Conservation (phyloP, 495 filamentous ascomycete genomes). For the Xylaria curta region DNA sequence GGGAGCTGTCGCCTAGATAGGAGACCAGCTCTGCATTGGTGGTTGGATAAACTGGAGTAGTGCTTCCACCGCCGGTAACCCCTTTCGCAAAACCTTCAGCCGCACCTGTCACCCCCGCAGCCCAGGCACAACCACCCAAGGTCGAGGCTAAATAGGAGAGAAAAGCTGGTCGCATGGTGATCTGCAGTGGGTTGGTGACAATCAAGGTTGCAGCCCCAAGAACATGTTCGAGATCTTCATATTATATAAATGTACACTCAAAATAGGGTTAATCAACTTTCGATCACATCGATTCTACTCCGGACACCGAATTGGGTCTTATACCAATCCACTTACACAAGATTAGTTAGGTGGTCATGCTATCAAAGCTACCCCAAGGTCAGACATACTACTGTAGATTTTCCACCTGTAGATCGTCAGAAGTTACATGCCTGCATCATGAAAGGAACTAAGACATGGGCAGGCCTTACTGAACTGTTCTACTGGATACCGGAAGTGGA, state of each 20-base stretch:
- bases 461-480: background rate
- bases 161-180: constrained; percentile 3
- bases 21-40: constrained; percentile 46
- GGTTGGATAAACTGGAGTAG: constrained; percentile 50
- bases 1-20: constrained; percentile 46
- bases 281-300: background rate
- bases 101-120: constrained; percentile 23
- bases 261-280: background rate
- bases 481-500: background rate
- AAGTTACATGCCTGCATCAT: background rate
- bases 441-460: background rate
- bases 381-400: background rate
- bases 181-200: background rate
- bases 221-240: constrained; percentile 1
- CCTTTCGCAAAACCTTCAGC: constrained; percentile 56
- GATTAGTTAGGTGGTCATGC: background rate
- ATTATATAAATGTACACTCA: constrained; percentile 5
- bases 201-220: background rate
- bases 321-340: background rate
- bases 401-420: constrained; percentile 15
- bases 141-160: constrained; percentile 15
- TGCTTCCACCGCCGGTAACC: constrained; percentile 58
- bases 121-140: constrained; percentile 13
- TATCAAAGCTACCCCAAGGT: background rate
- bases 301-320: background rate